phyloP scores from a whole-genome alignment of 768 basidiomycete genomes.

The Termitomyces sp. region DNA sequence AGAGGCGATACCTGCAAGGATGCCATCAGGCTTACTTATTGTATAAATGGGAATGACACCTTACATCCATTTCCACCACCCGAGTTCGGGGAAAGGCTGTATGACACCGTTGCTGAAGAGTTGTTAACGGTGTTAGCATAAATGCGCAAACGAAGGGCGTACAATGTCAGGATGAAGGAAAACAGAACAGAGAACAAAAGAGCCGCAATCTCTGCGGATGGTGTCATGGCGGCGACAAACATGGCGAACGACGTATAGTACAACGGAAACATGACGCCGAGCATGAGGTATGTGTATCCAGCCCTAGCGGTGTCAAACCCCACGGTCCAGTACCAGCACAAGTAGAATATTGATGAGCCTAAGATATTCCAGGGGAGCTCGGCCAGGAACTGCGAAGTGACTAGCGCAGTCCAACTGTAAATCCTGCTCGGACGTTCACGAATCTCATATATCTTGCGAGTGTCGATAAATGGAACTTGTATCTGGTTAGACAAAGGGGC shows the following conservation, averaged over 20 bases:
- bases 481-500: slow-evolving; percentile 59
- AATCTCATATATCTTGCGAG: slow-evolving; percentile 61
- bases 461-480: slow-evolving; percentile 54
- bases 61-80: slow-evolving; percentile 76
- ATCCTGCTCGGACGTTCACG: slow-evolving; percentile 61
- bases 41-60: not conserved
- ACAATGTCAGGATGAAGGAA: slow-evolving; percentile 63
- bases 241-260: slow-evolving; percentile 63
- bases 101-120: slow-evolving; percentile 52
- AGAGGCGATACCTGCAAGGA: slow-evolving; percentile 27
- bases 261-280: slow-evolving; percentile 50
- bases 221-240: slow-evolving; percentile 55
- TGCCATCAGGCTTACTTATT: not conserved
- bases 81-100: slow-evolving; percentile 55
- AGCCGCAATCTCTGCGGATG: slow-evolving; percentile 54
- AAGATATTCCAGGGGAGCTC: slow-evolving; percentile 65
- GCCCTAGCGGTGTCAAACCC: slow-evolving; percentile 48
- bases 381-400: slow-evolving; percentile 47
- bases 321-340: slow-evolving; percentile 73
- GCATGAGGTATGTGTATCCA: slow-evolving; percentile 53
- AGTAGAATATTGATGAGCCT: slow-evolving; percentile 54
- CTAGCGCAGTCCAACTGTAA: slow-evolving; percentile 59
- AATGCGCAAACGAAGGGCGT: slow-evolving; percentile 17
- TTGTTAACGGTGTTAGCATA: not conserved
- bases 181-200: slow-evolving; percentile 54